Evolutionary conservation across 208 protist genomes (phyloP).

Genomic region (Herpetomonas samuelpessoai): DNA sequence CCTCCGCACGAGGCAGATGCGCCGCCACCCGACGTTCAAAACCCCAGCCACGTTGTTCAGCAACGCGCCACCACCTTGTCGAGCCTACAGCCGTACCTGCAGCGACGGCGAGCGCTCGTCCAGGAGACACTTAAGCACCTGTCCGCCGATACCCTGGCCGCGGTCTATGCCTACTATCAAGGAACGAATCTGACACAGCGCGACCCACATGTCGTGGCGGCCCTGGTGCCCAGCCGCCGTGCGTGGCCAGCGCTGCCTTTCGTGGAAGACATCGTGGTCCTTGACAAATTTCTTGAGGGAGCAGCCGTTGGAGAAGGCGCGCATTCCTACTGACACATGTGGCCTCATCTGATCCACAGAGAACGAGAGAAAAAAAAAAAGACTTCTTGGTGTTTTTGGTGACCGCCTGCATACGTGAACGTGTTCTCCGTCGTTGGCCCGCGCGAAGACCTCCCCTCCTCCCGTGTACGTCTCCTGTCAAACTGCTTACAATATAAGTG

Average conservation of each 20-base stretch:
- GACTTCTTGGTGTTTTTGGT: neutral
- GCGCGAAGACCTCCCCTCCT: no score
- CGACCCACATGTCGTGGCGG: slow-evolving; percentile 45
- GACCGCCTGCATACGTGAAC: no score
- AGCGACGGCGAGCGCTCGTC: slow-evolving; percentile 33
- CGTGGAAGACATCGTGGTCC: slow-evolving; percentile 71
- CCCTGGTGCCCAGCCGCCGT: slow-evolving; percentile 57
- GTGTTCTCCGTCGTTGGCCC: no score
- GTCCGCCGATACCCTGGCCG: slow-evolving; percentile 21
- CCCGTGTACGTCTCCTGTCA: no score
- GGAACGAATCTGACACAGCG: slow-evolving; percentile 45
- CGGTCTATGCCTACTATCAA: slow-evolving; percentile 74
- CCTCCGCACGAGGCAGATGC: slow-evolving; percentile 13
- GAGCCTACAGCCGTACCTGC: slow-evolving; percentile 24
- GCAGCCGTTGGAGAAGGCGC: no score
- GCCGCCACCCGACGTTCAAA: no score
- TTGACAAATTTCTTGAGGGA: slow-evolving; percentile 57
- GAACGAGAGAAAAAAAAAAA: no score
- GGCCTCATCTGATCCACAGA: no score
- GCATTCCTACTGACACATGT: no score
- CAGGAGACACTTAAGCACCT: slow-evolving; percentile 24
- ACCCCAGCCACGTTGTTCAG: neutral
- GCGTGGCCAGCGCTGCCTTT: slow-evolving; percentile 65
- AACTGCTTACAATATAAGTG: no score
- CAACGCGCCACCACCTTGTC: slow-evolving; percentile 5